Base-by-base conservation (phyloP, 2,329 filamentous ascomycete genomes). In the Colletotrichum destructivum region DNA sequence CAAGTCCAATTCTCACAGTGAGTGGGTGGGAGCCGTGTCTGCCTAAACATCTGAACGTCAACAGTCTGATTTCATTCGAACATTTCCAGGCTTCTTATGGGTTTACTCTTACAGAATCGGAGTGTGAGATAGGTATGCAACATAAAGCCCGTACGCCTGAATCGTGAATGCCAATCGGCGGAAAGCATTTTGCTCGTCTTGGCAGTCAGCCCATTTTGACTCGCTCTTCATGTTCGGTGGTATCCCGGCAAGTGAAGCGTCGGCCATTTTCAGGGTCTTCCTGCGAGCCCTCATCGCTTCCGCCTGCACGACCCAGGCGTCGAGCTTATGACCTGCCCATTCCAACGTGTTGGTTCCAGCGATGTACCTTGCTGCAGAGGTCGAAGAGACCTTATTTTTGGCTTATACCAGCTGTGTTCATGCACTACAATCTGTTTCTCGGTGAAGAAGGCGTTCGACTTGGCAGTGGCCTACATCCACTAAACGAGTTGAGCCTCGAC, bases 181-280 rank as follows among this genome's bases (percentile, higher is more conserved):
- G 46, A 35, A 51, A 38, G 64, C 68, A 68, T 71, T 62, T 62
- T 44, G 35, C 38, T 52, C 57, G 49, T 15, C 68, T 71, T 71
- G 57, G 68, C 62, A 68, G 66, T 71, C 64, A 68, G 68, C 63
- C 68, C 68, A 71, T 54, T 47, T 68, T 68, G 68, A 71, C 64
- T 68, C 63, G 63, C 42, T 13, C n/a, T 31, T 51, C 49, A 23
- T 18, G 16, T 38, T 1, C 49, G 16, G n/a, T 51, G 44, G 31
- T 1, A 56, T 40, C n/a, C 18, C 23, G 15, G 40, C 21, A 18
- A 15, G 21, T 6, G 1, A 3, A 70, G 26, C 62, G 49, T 35
- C 40, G 55, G 21, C 21, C 5, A 40, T 38, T 16, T 56, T 4
- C 26, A 38, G 26, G n/a, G 61, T 21, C 16, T 5, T 26, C 18